These are phyloP conservation scores for Sergeia podlipaevii DNA, from an alignment of 208 protist genomes.

Conservation along the genomic window DNA sequence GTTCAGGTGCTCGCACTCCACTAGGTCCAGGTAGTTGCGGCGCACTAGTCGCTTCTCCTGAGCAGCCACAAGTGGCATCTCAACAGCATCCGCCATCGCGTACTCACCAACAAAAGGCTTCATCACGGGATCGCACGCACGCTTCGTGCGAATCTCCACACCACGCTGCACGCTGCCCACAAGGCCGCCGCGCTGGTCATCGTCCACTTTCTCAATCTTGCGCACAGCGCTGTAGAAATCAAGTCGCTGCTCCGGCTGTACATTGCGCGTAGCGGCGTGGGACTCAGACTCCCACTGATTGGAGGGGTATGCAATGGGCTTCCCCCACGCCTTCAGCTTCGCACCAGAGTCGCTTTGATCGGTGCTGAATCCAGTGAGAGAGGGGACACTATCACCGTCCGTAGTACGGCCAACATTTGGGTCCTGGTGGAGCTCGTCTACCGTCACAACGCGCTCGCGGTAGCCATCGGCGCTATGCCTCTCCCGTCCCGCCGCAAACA, in stretches of 20 bases:
- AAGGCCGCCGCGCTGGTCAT: constrained; percentile 53
- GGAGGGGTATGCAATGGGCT: constrained; percentile 20
- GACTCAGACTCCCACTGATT: constrained; percentile 55
- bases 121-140: constrained; percentile 45
- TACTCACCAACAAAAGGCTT: constrained; percentile 30
- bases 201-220: constrained; percentile 65
- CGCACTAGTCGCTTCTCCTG: constrained; percentile 37
- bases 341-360: too few species aligned
- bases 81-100: constrained; percentile 2
- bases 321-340: too few species aligned
- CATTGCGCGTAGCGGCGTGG: constrained; percentile 39
- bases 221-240: constrained; percentile 71
- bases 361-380: too few species aligned
- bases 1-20: constrained; percentile 68
- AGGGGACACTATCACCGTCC: too few species aligned
- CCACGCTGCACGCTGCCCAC: constrained; percentile 70
- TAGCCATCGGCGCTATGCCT: too few species aligned
- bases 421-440: too few species aligned
- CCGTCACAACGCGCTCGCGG: too few species aligned
- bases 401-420: too few species aligned
- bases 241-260: constrained; percentile 37
- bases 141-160: constrained; percentile 71
- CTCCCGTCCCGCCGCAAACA: too few species aligned
- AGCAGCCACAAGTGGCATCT: constrained; percentile 19
- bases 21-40: constrained; percentile 76